Evolutionary conservation across 2,329 filamentous ascomycete species (phyloP).

Genomic region (Arthrobotrys iridis): DNA sequence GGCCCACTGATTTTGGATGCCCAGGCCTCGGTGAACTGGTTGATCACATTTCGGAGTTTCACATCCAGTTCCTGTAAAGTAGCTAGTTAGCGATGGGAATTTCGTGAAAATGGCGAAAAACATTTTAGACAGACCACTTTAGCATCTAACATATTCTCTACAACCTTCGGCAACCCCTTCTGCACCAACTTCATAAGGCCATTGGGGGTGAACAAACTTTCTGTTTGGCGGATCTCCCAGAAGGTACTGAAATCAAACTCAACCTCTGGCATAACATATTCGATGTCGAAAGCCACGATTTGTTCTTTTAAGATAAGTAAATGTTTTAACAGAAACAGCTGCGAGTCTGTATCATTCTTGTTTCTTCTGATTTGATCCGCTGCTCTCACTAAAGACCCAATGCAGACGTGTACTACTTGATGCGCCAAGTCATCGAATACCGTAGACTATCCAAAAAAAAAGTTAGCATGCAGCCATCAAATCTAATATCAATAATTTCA

Average conservation of each 20-base stretch:
- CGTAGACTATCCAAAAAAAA: constrained; percentile 65
- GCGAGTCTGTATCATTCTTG: constrained; percentile 74
- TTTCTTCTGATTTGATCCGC: constrained; percentile 72
- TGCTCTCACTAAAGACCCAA: constrained; percentile 80
- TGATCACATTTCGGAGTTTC: constrained; percentile 71
- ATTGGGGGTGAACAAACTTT: constrained; percentile 73
- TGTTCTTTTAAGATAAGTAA: constrained; percentile 95
- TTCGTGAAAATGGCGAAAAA: not conserved
- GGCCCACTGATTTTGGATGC: constrained; percentile 68
- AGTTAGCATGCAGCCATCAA: not conserved
- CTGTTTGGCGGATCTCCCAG: constrained; percentile 73
- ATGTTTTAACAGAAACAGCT: constrained; percentile 94
- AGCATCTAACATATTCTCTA: constrained; percentile 77
- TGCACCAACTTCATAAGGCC: constrained; percentile 71
- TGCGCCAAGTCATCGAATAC: constrained; percentile 78
- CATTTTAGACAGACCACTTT: constrained; percentile 65
- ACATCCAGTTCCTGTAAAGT: constrained; percentile 67
- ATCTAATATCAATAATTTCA: constrained; percentile 38
- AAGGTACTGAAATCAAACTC: constrained; percentile 76
- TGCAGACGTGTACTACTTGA: constrained; percentile 89
- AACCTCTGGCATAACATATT: constrained; percentile 73
- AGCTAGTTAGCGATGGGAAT: constrained; percentile 18
- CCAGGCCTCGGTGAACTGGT: constrained; percentile 72
- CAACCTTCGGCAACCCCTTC: constrained; percentile 71
- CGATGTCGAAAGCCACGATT: constrained; percentile 94